Percentiles rank a stretch among this genome's conserved stretches.
These are phyloP conservation scores for Xylaria intraflava DNA, from an alignment of 495 filamentous ascomycete genomes.

Conservation along the genomic window DNA sequence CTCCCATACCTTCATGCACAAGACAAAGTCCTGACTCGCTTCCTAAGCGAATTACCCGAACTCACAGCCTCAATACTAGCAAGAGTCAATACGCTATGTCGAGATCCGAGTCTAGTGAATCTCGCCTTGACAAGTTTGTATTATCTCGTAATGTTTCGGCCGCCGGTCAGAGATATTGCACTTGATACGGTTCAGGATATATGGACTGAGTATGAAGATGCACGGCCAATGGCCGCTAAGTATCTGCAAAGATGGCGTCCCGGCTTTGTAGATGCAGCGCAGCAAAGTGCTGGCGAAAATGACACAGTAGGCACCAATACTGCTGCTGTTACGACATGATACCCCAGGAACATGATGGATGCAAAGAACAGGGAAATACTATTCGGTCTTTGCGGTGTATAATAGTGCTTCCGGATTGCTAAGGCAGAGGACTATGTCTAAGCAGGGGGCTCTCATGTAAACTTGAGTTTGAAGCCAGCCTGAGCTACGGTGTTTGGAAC, in stretches of 20 bases:
- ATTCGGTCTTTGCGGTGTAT: constrained; percentile 3
- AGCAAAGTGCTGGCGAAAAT: neutral
- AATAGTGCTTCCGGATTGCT: neutral
- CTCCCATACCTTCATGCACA: constrained; percentile 76
- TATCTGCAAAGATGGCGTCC: constrained; percentile 49
- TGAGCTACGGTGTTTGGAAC: constrained; percentile 7
- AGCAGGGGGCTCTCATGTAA: neutral
- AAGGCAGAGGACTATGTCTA: neutral
- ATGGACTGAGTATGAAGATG: constrained; percentile 66
- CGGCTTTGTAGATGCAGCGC: constrained; percentile 39
- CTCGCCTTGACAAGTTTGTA: constrained; percentile 44
- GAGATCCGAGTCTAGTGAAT: constrained; percentile 68
- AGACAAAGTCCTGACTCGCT: constrained; percentile 82
- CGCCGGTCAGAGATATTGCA: constrained; percentile 72
- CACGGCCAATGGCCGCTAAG: constrained; percentile 47
- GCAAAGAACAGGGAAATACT: neutral
- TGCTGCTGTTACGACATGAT: constrained; percentile 7
- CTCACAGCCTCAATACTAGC: constrained; percentile 62
- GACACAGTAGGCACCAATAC: constrained; percentile 6
- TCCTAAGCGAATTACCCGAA: constrained; percentile 85
- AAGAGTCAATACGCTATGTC: constrained; percentile 71
- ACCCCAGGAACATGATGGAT: constrained; percentile 1
- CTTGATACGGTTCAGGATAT: constrained; percentile 79
- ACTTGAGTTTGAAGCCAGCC: neutral
- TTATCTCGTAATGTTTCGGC: constrained; percentile 80